A percentile compares a stretch with the other conserved stretches of the same genome.
phyloP scores from a whole-genome alignment of 2,329 filamentous ascomycete species.

The Dichotomopilus funicola region DNA sequence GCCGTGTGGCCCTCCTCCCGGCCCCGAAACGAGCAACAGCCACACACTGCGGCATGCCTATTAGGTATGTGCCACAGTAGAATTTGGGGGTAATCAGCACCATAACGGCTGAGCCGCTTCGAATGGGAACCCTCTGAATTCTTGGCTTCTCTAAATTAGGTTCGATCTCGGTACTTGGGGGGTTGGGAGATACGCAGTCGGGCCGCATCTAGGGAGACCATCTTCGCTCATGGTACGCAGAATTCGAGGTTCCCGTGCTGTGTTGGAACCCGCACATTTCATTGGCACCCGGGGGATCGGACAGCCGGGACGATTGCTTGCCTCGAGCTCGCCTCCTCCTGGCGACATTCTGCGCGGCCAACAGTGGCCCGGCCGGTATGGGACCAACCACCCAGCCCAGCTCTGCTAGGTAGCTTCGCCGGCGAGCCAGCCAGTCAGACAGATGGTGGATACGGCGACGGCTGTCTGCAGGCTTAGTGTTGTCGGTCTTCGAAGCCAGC shows the following conservation, averaged over 20 bases:
- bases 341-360: slow-evolving; percentile 10
- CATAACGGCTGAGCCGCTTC: neutral
- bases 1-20: slow-evolving; percentile 1
- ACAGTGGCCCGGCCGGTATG: neutral
- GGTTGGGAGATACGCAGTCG: no score
- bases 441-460: neutral
- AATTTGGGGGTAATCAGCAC: neutral
- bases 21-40: neutral
- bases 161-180: no score
- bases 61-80: neutral
- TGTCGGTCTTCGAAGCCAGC: neutral
- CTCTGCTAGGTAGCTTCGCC: slow-evolving; percentile 4
- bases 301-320: neutral
- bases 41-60: neutral
- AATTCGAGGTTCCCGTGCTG: no score
- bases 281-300: neutral
- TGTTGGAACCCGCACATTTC: no score
- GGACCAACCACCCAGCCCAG: no score
- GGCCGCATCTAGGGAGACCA: no score
- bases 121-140: neutral
- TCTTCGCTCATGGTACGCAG: no score
- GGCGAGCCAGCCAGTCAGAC: neutral
- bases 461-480: slow-evolving; percentile 8
- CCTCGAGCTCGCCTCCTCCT: slow-evolving; percentile 6
- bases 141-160: no score